phyloP scores from a whole-genome alignment of 345 rosid species.

The Salix exigua region DNA sequence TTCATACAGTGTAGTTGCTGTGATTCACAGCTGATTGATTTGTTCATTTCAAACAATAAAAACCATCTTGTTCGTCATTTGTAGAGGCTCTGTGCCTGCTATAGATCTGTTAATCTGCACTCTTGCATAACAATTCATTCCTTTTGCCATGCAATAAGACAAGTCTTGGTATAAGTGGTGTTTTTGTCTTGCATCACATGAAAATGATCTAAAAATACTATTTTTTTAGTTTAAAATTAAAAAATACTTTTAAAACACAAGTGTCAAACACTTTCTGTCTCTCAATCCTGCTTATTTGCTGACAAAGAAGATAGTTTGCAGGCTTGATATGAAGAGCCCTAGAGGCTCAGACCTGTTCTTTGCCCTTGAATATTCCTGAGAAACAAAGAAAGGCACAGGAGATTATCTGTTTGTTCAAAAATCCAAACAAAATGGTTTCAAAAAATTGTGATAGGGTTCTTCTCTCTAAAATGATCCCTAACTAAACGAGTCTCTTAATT shows the following conservation, averaged over 20 bases:
- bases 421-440: no score
- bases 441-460: no score
- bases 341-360: not conserved
- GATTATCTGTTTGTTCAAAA: no score
- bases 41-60: slow-evolving; percentile 10
- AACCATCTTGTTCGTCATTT: not conserved
- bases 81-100: slow-evolving; percentile 4
- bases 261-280: no score
- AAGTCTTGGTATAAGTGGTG: no score
- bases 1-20: not conserved
- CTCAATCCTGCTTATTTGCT: not conserved
- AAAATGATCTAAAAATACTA: no score
- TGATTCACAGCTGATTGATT: slow-evolving; percentile 16
- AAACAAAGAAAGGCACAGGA: not conserved
- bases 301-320: not conserved
- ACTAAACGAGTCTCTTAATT: no score
- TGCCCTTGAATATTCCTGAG: not conserved
- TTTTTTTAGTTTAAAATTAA: no score
- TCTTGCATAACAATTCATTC: not conserved
- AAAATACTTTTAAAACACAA: no score
- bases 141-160: no score
- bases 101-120: not conserved
- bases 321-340: not conserved
- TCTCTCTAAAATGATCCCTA: no score
- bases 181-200: no score